A percentile compares a stretch with the other conserved stretches of the same genome.
These are phyloP conservation scores for Aspergillus carbonarius DNA, from an alignment of 2,329 filamentous ascomycete genomes.

Conservation along the genomic window DNA sequence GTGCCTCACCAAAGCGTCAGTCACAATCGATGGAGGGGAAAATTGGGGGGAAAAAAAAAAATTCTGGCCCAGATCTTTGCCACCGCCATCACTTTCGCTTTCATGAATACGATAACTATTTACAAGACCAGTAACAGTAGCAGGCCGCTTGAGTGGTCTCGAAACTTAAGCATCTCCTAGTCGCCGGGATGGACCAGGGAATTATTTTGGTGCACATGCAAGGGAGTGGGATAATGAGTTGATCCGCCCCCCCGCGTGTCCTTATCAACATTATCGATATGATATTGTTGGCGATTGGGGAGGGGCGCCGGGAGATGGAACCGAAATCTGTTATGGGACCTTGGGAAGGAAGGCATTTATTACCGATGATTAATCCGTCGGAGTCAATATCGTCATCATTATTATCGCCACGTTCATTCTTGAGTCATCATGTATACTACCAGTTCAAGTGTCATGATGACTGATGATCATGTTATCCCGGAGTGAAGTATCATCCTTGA, in stretches of 20 bases:
- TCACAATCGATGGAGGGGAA: background rate
- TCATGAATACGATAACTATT: background rate
- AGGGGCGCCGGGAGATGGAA: background rate
- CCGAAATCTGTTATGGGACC: background rate
- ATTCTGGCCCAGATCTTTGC: background rate
- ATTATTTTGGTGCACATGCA: constrained; percentile 19
- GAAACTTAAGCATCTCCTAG: background rate
- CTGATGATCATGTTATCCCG: too few relatives aligned
- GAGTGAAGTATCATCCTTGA: too few relatives aligned
- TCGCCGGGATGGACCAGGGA: background rate
- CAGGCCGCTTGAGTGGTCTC: background rate
- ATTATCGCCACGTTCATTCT: too few relatives aligned
- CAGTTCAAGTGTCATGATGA: too few relatives aligned
- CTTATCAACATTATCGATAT: constrained; percentile 24
- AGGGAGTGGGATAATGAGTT: constrained; percentile 17
- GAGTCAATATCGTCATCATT: too few relatives aligned
- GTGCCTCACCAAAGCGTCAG: background rate
- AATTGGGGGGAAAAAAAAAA: background rate
- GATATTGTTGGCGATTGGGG: background rate
- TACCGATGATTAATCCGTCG: background rate
- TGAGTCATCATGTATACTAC: too few relatives aligned
- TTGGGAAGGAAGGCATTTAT: background rate
- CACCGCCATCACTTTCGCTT: background rate
- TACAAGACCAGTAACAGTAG: background rate
- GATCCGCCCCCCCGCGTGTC: constrained; percentile 17